These are phyloP conservation scores for Penicillium sumatraense DNA, from an alignment of 2,329 filamentous ascomycete genomes.

Conservation along the genomic window DNA sequence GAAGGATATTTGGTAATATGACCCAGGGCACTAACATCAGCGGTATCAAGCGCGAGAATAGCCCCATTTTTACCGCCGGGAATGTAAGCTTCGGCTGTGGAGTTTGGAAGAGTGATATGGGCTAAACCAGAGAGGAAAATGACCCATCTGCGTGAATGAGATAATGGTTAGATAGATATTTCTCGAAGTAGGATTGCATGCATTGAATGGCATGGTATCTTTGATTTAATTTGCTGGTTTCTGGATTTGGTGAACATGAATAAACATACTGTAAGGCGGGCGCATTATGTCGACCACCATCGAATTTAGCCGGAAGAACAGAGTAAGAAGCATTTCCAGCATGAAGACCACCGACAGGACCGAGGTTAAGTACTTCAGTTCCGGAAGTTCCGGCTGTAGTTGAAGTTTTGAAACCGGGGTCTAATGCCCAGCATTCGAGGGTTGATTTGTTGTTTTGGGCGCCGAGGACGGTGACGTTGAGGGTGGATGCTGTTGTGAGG, in stretches of 20 bases:
- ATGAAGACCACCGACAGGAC: slow-evolving; percentile 25
- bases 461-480: slow-evolving; percentile 51
- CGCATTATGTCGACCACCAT: slow-evolving; percentile 50
- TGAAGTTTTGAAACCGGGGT: slow-evolving; percentile 40
- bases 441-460: slow-evolving; percentile 44
- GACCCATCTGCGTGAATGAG: slow-evolving; percentile 31
- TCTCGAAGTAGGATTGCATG: too few relatives aligned
- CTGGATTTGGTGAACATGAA: too few relatives aligned
- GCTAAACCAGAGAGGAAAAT: slow-evolving; percentile 47
- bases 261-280: slow-evolving; percentile 47
- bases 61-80: slow-evolving; percentile 48
- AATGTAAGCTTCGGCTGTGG: slow-evolving; percentile 42
- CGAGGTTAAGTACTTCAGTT: slow-evolving; percentile 36
- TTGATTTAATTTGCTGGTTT: too few relatives aligned
- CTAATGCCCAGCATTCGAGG: slow-evolving; percentile 54
- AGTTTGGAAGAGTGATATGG: slow-evolving; percentile 49
- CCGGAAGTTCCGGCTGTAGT: slow-evolving; percentile 39
- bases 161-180: background rate
- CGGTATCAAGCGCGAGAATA: slow-evolving; percentile 50
- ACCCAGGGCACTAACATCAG: slow-evolving; percentile 44
- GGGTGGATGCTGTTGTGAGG: slow-evolving; percentile 22
- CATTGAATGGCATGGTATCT: too few relatives aligned
- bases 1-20: slow-evolving; percentile 50
- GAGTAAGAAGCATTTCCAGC: slow-evolving; percentile 40
- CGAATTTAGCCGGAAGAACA: slow-evolving; percentile 42